A percentile compares a stretch with the other conserved stretches of the same genome.
Evolutionary conservation across 345 rosid species (phyloP).

Genomic region (Dovyalis caffra): DNA sequence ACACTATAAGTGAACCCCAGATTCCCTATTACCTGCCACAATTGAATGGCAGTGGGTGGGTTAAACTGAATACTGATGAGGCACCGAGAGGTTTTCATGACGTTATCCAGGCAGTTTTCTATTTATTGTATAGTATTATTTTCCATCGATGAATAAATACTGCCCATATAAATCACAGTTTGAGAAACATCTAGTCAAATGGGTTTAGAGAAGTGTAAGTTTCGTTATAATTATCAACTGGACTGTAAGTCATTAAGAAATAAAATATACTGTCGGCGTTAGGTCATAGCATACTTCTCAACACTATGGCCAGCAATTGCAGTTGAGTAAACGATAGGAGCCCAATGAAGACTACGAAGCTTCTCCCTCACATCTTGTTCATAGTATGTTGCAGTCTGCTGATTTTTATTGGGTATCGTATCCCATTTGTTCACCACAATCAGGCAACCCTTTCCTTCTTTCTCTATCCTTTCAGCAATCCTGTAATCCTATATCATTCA

Average conservation of each 20-base stretch:
- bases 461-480: constrained; percentile 92
- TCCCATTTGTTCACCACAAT: constrained; percentile 99
- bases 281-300: constrained; percentile 56
- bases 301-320: constrained; percentile 86
- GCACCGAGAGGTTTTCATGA: too few species aligned
- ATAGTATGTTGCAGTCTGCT: constrained; percentile 65
- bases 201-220: neutral
- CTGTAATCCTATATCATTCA: constrained; percentile 55
- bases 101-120: too few species aligned
- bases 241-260: neutral
- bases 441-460: constrained; percentile 92
- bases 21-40: too few species aligned
- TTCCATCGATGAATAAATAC: too few species aligned
- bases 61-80: too few species aligned
- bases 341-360: constrained; percentile 86
- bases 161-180: neutral
- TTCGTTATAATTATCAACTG: neutral
- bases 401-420: constrained; percentile 88
- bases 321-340: constrained; percentile 90
- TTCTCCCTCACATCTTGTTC: constrained; percentile 94
- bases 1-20: too few species aligned
- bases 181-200: neutral
- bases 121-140: too few species aligned
- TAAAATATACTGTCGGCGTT: neutral
- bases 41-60: too few species aligned